phyloP scores from a whole-genome alignment of 768 basidiomycete genomes.

The Psilocybe sp. region DNA sequence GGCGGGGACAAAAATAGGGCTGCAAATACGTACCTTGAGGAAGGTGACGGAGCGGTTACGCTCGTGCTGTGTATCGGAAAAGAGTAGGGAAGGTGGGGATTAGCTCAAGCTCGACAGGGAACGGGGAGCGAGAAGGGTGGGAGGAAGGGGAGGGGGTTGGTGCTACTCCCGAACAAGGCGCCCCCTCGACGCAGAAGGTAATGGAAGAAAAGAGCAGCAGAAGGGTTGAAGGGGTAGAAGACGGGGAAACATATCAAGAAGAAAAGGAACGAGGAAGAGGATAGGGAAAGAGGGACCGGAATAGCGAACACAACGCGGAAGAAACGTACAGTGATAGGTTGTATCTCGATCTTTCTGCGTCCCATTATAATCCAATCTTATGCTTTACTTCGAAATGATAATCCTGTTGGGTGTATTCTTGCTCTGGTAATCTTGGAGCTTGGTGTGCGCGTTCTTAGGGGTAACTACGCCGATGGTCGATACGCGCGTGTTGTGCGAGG shows the following conservation, averaged over 20 bases:
- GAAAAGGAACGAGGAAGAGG: slow-evolving; percentile 12
- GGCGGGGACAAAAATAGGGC: slow-evolving; percentile 41
- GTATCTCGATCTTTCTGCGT: slow-evolving; percentile 79
- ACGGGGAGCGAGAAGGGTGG: too few species aligned
- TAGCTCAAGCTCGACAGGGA: too few species aligned
- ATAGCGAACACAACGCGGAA: not conserved
- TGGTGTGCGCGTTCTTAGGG: too few species aligned
- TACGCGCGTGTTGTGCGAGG: too few species aligned
- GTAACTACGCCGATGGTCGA: too few species aligned
- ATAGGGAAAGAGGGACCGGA: slow-evolving; percentile 11
- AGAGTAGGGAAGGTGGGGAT: slow-evolving; percentile 10
- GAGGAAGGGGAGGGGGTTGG: too few species aligned
- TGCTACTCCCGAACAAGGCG: too few species aligned
- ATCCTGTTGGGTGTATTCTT: too few species aligned
- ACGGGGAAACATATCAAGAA: slow-evolving; percentile 5
- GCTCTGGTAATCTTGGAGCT: too few species aligned
- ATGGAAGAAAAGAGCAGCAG: too few species aligned
- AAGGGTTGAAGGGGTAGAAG: slow-evolving; percentile 28
- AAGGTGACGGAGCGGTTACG: slow-evolving; percentile 90
- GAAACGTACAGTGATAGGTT: slow-evolving; percentile 69
- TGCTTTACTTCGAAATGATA: too few species aligned
- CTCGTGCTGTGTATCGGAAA: slow-evolving; percentile 67
- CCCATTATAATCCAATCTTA: slow-evolving; percentile 42
- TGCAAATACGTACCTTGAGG: slow-evolving; percentile 60
- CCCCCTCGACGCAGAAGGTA: too few species aligned